These are phyloP conservation scores for Oryza coarctata DNA, from an alignment of 176 grass and related monocot genomes.

Conservation along the genomic window DNA sequence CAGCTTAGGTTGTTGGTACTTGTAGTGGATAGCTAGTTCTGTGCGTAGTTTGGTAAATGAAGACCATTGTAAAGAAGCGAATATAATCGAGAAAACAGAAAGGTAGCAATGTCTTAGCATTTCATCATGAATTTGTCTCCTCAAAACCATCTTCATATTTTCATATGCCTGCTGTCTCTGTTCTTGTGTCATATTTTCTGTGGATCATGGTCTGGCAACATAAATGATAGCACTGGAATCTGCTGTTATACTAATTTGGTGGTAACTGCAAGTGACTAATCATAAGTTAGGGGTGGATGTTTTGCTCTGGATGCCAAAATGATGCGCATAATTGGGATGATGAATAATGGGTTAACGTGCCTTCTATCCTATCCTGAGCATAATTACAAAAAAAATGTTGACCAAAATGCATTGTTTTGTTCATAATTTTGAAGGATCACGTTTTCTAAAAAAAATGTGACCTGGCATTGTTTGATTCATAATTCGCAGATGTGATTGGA, in stretches of 20 bases:
- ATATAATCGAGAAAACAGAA: slow-evolving; percentile 17
- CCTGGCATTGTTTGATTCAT: background rate
- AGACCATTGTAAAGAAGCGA: slow-evolving; percentile 46
- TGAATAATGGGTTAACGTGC: background rate
- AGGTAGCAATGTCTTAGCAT: slow-evolving; percentile 27
- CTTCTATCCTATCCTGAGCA: background rate
- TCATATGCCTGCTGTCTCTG: background rate
- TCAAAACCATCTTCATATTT: background rate
- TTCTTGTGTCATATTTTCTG: background rate
- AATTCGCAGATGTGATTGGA: background rate
- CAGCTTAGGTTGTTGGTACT: slow-evolving; percentile 34
- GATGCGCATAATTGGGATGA: background rate
- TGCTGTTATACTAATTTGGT: background rate
- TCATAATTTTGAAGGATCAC: background rate
- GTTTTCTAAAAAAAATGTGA: background rate
- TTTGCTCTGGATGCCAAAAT: too few species aligned
- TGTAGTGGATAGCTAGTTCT: slow-evolving; percentile 29
- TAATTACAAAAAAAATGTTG: background rate
- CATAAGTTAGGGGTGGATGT: background rate
- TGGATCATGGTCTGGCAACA: background rate
- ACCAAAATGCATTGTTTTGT: background rate
- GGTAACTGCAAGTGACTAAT: background rate
- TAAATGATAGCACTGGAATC: too few species aligned
- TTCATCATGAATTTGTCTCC: background rate
- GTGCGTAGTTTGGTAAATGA: slow-evolving; percentile 16